These are phyloP conservation scores for Leonotis leonurus DNA, from an alignment of 257 asterid genomes.

Conservation along the genomic window DNA sequence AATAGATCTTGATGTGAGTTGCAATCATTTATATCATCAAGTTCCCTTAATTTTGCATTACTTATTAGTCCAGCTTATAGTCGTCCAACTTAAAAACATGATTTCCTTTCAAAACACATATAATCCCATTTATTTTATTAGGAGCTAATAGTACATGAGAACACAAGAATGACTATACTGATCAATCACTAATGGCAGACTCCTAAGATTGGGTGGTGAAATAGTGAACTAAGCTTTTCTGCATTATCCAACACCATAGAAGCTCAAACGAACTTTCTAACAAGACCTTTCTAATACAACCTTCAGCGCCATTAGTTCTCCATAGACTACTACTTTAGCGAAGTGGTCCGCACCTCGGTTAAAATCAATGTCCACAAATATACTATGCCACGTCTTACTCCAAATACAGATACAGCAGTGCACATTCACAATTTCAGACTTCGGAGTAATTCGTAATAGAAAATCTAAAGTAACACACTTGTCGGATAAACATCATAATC, in stretches of 20 bases:
- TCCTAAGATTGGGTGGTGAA: not conserved
- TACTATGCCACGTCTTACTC: no score
- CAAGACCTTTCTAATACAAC: not conserved
- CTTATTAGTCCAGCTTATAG: slow-evolving; percentile 13
- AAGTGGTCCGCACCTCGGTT: no score
- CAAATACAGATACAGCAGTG: not conserved
- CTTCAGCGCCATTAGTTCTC: no score
- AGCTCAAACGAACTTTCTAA: not conserved
- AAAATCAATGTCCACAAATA: no score
- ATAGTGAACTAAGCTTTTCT: not conserved
- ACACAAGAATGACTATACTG: not conserved
- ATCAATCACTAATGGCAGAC: not conserved
- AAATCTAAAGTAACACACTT: no score
- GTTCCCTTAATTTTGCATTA: not conserved
- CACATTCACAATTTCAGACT: no score
- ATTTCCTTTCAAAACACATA: not conserved
- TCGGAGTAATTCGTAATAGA: no score
- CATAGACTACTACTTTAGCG: no score
- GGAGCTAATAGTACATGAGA: not conserved
- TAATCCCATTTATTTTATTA: not conserved
- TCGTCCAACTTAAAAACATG: not conserved
- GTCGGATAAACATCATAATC: not conserved
- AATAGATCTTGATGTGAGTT: no score
- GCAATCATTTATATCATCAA: not conserved
- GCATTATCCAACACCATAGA: not conserved